phyloP scores from a whole-genome alignment of 352 stramenopile genomes.

The Halophytophthora polymorphica region DNA sequence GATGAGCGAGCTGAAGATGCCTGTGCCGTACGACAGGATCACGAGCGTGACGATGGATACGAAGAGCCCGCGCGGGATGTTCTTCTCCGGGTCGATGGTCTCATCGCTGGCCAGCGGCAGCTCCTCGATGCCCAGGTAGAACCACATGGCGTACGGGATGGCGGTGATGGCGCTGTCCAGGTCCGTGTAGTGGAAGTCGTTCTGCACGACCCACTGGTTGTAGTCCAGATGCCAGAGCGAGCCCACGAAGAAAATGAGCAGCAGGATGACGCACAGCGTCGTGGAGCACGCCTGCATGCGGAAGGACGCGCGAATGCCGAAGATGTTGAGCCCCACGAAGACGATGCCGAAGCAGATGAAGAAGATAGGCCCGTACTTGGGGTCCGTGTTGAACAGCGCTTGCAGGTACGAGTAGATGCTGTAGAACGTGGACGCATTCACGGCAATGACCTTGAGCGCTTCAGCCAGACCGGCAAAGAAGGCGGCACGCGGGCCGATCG shows the following conservation, averaged over 20 bases:
- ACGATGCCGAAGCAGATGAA: slow-evolving; percentile 40
- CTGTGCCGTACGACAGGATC: slow-evolving; percentile 38
- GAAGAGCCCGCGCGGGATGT: slow-evolving; percentile 45
- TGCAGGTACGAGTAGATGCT: slow-evolving; percentile 50
- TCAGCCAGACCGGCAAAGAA: slow-evolving; percentile 53
- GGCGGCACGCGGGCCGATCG: slow-evolving; percentile 33
- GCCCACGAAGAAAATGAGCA: slow-evolving; percentile 48
- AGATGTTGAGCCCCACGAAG: slow-evolving; percentile 47
- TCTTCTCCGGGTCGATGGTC: slow-evolving; percentile 48
- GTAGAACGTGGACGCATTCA: slow-evolving; percentile 30
- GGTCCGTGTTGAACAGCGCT: slow-evolving; percentile 30
- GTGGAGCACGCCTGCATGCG: slow-evolving; percentile 42
- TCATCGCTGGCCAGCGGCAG: slow-evolving; percentile 50
- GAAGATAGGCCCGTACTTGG: slow-evolving; percentile 29
- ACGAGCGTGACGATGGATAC: slow-evolving; percentile 46
- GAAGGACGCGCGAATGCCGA: slow-evolving; percentile 44
- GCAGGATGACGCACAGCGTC: slow-evolving; percentile 37
- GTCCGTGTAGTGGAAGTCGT: slow-evolving; percentile 34
- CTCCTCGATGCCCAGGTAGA: slow-evolving; percentile 59
- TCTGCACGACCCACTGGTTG: slow-evolving; percentile 34
- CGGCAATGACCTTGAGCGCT: slow-evolving; percentile 47
- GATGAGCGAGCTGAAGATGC: slow-evolving; percentile 55
- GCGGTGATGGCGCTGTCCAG: slow-evolving; percentile 31
- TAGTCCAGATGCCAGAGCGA: slow-evolving; percentile 38
- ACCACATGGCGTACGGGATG: slow-evolving; percentile 54